Evolutionary conservation across 768 basidiomycete species (phyloP).

Genomic region (Leucocoprinus leucothites): DNA sequence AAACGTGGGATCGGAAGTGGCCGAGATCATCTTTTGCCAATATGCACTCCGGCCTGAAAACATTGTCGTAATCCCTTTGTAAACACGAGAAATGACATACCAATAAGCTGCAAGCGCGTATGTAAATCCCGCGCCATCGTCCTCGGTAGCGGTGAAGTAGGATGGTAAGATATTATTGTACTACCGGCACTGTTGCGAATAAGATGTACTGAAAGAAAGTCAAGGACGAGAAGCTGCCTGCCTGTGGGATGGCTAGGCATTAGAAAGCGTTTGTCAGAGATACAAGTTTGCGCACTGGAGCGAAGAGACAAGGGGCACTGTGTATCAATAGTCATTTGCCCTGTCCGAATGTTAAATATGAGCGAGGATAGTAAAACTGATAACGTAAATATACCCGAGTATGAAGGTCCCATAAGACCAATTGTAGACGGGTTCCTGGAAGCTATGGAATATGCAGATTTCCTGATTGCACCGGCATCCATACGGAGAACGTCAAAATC

Average conservation of each 20-base stretch:
- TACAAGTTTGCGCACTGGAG: conserved; percentile 19
- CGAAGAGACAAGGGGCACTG: conserved; percentile 24
- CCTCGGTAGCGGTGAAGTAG: conserved; percentile 28
- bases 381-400: too few species aligned
- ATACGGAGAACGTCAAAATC: conserved; percentile 20
- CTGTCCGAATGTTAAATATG: conserved; percentile 19
- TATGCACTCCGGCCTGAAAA: conserved; percentile 39
- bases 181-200: conserved; percentile 39
- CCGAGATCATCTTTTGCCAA: conserved; percentile 39
- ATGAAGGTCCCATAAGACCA: too few species aligned
- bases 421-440: too few species aligned
- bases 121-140: conserved; percentile 40
- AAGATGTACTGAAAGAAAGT: conserved; percentile 46
- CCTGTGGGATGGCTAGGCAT: conserved; percentile 15
- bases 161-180: conserved; percentile 49
- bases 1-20: conserved; percentile 52
- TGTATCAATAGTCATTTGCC: conserved; percentile 28
- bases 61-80: too few species aligned
- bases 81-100: conserved; percentile 19
- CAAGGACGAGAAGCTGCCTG: conserved; percentile 35
- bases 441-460: too few species aligned
- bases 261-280: background rate
- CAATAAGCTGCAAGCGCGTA: conserved; percentile 43
- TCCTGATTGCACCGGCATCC: background rate
- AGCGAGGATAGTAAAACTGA: too few species aligned